These are phyloP conservation scores for Vigna reflexopilosa DNA, from an alignment of 306 rosid genomes.

Conservation along the genomic window DNA sequence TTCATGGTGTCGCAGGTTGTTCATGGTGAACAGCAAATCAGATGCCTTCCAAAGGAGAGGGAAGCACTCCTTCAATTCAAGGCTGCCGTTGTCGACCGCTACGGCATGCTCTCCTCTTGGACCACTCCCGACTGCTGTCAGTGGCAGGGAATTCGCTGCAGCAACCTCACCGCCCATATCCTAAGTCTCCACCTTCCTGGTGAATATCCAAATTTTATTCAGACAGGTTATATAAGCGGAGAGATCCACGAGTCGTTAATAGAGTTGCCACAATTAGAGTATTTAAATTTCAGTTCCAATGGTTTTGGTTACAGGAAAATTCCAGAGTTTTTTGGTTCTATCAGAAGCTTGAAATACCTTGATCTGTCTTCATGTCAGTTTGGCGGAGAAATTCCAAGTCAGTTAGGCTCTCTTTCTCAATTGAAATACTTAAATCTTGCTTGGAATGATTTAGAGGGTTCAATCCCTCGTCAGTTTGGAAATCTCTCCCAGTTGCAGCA, in stretches of 20 bases:
- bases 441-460: not conserved
- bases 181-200: conserved; percentile 8
- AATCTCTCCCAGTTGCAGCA: conserved; percentile 41
- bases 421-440: conserved; percentile 33
- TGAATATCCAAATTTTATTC: not conserved
- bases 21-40: not conserved
- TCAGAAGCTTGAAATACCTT: not conserved
- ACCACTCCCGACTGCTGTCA: conserved; percentile 33
- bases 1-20: not conserved
- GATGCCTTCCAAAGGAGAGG: conserved; percentile 1
- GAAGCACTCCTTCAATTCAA: conserved; percentile 40
- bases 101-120: conserved; percentile 36
- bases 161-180: conserved; percentile 14
- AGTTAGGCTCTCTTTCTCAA: not conserved
- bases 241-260: not conserved
- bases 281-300: not conserved
- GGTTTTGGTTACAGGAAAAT: not conserved
- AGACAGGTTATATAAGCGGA: not conserved
- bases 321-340: not conserved
- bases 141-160: conserved; percentile 41
- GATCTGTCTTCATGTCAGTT: not conserved
- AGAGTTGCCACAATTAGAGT: not conserved
- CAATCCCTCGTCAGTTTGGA: not conserved
- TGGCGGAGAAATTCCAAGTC: not conserved
- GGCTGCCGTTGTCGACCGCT: not conserved